phyloP scores from a whole-genome alignment of 1,284 basidiomycete species.

The Phellinidium pouzarii region DNA sequence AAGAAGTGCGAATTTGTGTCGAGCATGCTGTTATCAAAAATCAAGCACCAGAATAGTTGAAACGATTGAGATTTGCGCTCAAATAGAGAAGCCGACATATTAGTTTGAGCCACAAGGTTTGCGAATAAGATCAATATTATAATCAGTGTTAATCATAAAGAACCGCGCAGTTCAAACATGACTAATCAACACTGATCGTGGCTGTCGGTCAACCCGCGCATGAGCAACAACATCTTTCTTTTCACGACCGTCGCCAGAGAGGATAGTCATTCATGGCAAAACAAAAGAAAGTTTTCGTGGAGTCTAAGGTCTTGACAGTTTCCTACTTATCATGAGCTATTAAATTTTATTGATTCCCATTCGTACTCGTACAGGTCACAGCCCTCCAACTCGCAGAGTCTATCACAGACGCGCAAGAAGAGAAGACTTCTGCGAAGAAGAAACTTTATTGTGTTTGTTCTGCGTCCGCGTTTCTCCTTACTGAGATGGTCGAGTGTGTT shows the following conservation, averaged over 20 bases:
- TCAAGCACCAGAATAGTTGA: not conserved
- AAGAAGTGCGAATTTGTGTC: too few relatives aligned
- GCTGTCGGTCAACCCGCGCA: too few relatives aligned
- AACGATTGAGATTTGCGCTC: not conserved
- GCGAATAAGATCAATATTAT: too few relatives aligned
- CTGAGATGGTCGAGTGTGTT: not conserved
- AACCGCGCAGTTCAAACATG: too few relatives aligned
- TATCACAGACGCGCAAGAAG: conserved; percentile 10
- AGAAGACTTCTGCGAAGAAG: conserved; percentile 8
- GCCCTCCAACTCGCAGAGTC: conserved; percentile 16
- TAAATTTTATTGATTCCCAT: not conserved
- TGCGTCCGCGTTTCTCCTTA: not conserved
- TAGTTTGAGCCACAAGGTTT: not conserved
- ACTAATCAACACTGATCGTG: not conserved
- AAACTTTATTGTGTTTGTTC: conserved; percentile 5
- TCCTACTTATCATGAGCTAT: not conserved
- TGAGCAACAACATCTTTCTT: too few relatives aligned
- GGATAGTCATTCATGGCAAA: conserved; percentile 8
- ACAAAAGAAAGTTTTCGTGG: conserved; percentile 13
- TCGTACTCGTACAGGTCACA: conserved; percentile 1
- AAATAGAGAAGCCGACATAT: not conserved
- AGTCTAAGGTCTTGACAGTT: conserved; percentile 4
- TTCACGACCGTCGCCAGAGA: not conserved
- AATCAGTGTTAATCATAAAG: too few relatives aligned
- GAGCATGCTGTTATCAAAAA: too few relatives aligned